Evolutionary conservation across 495 filamentous ascomycete species (phyloP).

Genomic region (Penicillium mononematosum): DNA sequence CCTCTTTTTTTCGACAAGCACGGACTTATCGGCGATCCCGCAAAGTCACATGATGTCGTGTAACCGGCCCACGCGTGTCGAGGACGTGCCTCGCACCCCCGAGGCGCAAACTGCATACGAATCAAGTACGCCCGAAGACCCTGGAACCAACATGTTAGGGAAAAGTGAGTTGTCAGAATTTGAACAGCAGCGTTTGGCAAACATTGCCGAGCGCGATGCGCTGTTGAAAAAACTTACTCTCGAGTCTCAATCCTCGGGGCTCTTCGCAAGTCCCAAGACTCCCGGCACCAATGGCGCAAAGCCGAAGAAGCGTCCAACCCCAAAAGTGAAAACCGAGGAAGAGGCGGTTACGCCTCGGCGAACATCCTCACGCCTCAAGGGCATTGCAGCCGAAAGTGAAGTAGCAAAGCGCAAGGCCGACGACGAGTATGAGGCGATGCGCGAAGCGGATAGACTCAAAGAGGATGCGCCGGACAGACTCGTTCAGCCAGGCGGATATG

Average conservation of each 20-base stretch:
- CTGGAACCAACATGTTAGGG: constrained; percentile 10
- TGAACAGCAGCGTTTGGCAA: constrained; percentile 66
- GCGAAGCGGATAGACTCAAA: constrained; percentile 70
- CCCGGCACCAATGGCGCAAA: constrained; percentile 28
- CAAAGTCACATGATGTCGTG: constrained; percentile 11
- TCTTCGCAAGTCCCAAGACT: constrained; percentile 43
- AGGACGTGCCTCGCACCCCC: constrained; percentile 6
- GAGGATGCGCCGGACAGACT: constrained; percentile 66
- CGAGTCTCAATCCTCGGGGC: constrained; percentile 52
- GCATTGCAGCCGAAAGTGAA: constrained; percentile 68
- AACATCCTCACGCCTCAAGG: constrained; percentile 64
- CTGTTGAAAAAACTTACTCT: constrained; percentile 59
- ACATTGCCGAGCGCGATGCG: constrained; percentile 72
- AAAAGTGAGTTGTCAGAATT: constrained; percentile 58
- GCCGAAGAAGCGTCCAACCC: constrained; percentile 49
- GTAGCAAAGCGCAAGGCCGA: constrained; percentile 78
- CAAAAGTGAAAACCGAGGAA: constrained; percentile 50
- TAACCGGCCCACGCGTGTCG: neutral
- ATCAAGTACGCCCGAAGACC: neutral
- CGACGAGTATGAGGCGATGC: constrained; percentile 61
- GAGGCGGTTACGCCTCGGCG: constrained; percentile 50
- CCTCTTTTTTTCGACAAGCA: neutral
- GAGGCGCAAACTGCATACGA: neutral
- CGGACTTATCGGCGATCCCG: constrained; percentile 2
- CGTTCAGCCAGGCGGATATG: constrained; percentile 73